Evolutionary conservation across 176 grass and related monocot genomes (phyloP).

Genomic region (Tillandsia leiboldiana): DNA sequence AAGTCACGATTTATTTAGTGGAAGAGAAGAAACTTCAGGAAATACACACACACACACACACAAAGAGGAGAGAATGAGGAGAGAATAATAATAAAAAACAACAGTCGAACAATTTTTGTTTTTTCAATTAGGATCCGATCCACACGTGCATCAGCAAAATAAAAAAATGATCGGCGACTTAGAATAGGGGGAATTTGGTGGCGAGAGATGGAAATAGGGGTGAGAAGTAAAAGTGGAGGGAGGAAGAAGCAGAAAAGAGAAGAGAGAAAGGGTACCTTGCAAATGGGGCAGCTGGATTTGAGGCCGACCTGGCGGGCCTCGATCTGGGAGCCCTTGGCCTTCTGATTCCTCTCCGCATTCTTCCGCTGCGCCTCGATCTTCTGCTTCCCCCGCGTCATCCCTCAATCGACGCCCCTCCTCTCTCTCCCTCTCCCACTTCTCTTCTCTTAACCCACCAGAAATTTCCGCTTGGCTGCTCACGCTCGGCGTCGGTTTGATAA

Average conservation of each 20-base stretch:
- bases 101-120: too few relatives aligned
- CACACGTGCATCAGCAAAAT: too few relatives aligned
- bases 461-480: too few relatives aligned
- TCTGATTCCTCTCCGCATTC: slow-evolving; percentile 90
- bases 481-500: too few relatives aligned
- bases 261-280: slow-evolving; percentile 47
- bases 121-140: too few relatives aligned
- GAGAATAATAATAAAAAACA: too few relatives aligned
- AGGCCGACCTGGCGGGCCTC: slow-evolving; percentile 87
- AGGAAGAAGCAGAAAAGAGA: neutral
- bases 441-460: neutral
- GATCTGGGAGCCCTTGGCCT: slow-evolving; percentile 80
- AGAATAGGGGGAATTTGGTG: too few relatives aligned
- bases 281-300: slow-evolving; percentile 83
- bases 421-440: neutral
- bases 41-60: neutral
- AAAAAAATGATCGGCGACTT: too few relatives aligned
- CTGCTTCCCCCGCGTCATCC: slow-evolving; percentile 95
- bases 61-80: too few relatives aligned
- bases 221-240: neutral
- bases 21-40: neutral
- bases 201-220: too few relatives aligned
- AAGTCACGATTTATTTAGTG: neutral
- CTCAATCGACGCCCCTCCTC: slow-evolving; percentile 2
- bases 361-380: slow-evolving; percentile 90